phyloP scores from a whole-genome alignment of 2,329 filamentous ascomycete species.

The Stagonosporopsis chrysanthemi region DNA sequence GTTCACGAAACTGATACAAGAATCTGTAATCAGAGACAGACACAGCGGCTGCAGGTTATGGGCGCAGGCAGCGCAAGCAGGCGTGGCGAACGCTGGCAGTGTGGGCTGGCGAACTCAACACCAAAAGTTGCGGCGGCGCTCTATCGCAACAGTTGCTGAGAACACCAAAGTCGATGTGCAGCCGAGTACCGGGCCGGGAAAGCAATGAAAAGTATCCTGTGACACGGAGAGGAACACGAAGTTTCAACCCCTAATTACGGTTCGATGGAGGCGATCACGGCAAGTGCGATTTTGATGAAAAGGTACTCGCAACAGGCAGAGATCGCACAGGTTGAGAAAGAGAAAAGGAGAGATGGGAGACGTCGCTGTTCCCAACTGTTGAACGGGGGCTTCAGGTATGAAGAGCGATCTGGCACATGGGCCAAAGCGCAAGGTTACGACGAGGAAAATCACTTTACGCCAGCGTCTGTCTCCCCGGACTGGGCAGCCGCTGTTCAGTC shows the following conservation, averaged over 20 bases:
- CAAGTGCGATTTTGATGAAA: slow-evolving; percentile 37
- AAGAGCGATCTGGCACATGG: slow-evolving; percentile 44
- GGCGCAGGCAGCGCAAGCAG: slow-evolving; percentile 13
- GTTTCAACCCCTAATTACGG: slow-evolving; percentile 30
- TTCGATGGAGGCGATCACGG: slow-evolving; percentile 40
- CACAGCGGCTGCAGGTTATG: slow-evolving; percentile 6
- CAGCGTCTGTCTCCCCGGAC: slow-evolving; percentile 24
- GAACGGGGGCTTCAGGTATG: slow-evolving; percentile 43
- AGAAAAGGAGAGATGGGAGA: slow-evolving; percentile 35
- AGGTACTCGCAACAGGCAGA: slow-evolving; percentile 21
- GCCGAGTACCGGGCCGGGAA: slow-evolving; percentile 28
- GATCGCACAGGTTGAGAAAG: slow-evolving; percentile 31
- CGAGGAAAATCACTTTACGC: slow-evolving; percentile 45
- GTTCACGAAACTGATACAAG: slow-evolving; percentile 3
- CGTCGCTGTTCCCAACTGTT: slow-evolving; percentile 32
- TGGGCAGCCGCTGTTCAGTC: slow-evolving; percentile 24
- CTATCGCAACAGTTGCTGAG: slow-evolving; percentile 37
- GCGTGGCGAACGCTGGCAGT: slow-evolving; percentile 23
- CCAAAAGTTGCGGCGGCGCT: slow-evolving; percentile 39
- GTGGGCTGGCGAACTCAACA: slow-evolving; percentile 42
- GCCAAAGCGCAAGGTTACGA: slow-evolving; percentile 47
- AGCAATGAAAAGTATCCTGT: slow-evolving; percentile 27
- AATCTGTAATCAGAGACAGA: slow-evolving; percentile 2
- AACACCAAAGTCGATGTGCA: slow-evolving; percentile 46
- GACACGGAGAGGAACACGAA: slow-evolving; percentile 42